A percentile compares a stretch with the other conserved stretches of the same genome.
phyloP scores from a whole-genome alignment of 2,329 filamentous ascomycete species.

The Huntiella moniliformis region DNA sequence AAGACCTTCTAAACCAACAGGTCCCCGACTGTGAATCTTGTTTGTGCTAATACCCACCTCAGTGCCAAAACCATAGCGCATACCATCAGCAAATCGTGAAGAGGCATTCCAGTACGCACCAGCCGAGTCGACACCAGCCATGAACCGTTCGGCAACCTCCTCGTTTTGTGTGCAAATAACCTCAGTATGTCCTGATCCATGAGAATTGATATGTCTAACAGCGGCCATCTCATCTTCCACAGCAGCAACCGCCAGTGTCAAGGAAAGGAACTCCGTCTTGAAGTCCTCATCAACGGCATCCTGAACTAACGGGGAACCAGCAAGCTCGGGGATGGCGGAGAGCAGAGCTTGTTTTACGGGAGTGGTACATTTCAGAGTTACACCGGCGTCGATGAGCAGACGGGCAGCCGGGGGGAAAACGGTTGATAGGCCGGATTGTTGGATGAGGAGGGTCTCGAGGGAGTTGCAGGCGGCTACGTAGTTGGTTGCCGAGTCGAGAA shows the following conservation, averaged over 20 bases:
- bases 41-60: conserved; percentile 98
- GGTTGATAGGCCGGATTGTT: conserved; percentile 47
- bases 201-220: conserved; percentile 73
- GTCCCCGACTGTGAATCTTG: conserved; percentile 88
- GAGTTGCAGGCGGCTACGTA: conserved; percentile 95
- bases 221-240: conserved; percentile 52
- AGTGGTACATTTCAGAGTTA: conserved; percentile 64
- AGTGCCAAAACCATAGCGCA: conserved; percentile 92
- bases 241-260: conserved; percentile 67
- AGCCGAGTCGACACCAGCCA: conserved; percentile 68
- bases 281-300: conserved; percentile 55
- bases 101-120: conserved; percentile 96
- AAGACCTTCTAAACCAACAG: conserved; percentile 81
- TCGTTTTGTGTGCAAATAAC: conserved; percentile 58
- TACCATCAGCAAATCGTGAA: conserved; percentile 85
- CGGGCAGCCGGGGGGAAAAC: conserved; percentile 54
- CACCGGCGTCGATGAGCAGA: conserved; percentile 57
- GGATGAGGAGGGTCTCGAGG: conserved; percentile 77
- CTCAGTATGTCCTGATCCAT: conserved; percentile 90
- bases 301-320: conserved; percentile 29
- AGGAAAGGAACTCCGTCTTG: conserved; percentile 73
- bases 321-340: conserved; percentile 21
- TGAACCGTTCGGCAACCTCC: conserved; percentile 59
- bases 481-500: conserved; percentile 82
- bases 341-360: conserved; percentile 45